phyloP scores from a whole-genome alignment of 2,329 filamentous ascomycete genomes.

The Xylaria digitata region DNA sequence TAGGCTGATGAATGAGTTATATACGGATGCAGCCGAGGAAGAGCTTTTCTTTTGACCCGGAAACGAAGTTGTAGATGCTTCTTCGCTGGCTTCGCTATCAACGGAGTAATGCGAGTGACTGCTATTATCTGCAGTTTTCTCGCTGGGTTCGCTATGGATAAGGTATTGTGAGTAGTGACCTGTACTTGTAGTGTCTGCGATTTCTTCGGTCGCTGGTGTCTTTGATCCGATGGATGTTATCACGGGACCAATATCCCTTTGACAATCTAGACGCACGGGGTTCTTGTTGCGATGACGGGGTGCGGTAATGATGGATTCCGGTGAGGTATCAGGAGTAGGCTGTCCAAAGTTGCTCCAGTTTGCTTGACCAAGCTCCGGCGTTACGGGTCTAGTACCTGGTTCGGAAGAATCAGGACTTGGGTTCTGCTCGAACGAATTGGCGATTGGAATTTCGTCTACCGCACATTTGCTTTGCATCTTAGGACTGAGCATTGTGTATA shows the following conservation, averaged over 20 bases:
- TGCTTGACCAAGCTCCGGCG: constrained; percentile 20
- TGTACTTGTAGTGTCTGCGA: neutral
- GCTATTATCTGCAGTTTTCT: neutral
- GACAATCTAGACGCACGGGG: neutral
- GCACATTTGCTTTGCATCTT: too few relatives aligned
- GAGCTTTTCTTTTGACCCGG: too few relatives aligned
- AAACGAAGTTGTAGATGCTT: too few relatives aligned
- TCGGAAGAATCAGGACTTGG: constrained; percentile 3
- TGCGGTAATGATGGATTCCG: too few relatives aligned
- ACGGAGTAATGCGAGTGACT: too few relatives aligned
- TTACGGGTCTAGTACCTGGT: constrained; percentile 19
- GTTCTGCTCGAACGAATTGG: constrained; percentile 9
- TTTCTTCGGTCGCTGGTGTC: neutral
- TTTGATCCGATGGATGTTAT: neutral
- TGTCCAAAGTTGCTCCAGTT: constrained; percentile 23
- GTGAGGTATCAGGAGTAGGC: constrained; percentile 14
- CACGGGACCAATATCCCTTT: neutral
- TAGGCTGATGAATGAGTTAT: too few relatives aligned
- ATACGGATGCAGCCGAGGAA: too few relatives aligned
- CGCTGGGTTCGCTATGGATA: constrained; percentile 5
- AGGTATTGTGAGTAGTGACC: neutral
- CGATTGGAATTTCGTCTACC: neutral
- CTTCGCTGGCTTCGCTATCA: too few relatives aligned
- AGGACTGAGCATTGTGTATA: too few relatives aligned
- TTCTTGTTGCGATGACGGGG: neutral